phyloP scores from a whole-genome alignment of 306 rosid genomes.

The Fragaria vesca region DNA sequence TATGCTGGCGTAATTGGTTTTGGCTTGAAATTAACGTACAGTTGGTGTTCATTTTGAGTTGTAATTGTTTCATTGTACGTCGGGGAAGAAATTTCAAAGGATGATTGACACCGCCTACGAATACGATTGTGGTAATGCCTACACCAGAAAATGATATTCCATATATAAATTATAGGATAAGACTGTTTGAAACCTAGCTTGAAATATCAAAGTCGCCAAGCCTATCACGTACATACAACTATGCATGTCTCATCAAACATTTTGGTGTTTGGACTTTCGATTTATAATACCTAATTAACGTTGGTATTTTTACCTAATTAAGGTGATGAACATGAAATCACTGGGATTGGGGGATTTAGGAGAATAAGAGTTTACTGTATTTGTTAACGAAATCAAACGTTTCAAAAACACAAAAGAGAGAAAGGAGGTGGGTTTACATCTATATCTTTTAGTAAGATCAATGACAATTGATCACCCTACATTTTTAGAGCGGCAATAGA shows the following conservation, averaged over 20 bases:
- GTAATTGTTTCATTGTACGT: background rate
- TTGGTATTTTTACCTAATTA: background rate
- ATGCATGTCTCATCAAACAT: background rate
- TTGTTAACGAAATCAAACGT: no score
- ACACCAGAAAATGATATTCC: background rate
- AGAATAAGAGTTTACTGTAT: no score
- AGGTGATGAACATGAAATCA: background rate
- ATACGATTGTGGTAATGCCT: no score
- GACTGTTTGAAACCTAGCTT: background rate
- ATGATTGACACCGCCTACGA: background rate
- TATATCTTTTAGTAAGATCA: no score
- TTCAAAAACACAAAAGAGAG: no score
- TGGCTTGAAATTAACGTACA: no score
- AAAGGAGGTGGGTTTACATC: no score
- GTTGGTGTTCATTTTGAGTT: background rate
- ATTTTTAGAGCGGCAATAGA: no score
- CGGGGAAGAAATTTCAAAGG: background rate
- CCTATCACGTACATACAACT: background rate
- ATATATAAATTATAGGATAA: background rate
- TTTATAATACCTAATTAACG: background rate
- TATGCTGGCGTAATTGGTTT: background rate
- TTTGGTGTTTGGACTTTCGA: background rate
- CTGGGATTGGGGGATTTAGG: no score
- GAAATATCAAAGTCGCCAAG: background rate
- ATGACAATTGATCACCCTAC: no score